Conservation (phyloP, 1,284 basidiomycete genomes). For the Ganoderma lucidum region DNA sequence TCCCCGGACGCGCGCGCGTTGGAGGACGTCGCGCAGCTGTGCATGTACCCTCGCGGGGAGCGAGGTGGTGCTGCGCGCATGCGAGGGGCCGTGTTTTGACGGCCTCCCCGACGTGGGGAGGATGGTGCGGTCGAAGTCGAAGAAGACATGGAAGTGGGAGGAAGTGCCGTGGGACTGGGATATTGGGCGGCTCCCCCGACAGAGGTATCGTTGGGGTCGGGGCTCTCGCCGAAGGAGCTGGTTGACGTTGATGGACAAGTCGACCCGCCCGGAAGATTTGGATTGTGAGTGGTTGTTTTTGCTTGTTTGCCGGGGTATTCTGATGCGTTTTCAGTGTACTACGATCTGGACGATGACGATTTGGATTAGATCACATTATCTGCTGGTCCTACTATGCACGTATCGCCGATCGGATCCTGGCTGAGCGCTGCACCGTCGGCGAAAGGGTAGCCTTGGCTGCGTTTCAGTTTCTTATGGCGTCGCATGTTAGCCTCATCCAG, state of each 20-base stretch:
- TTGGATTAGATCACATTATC: not conserved
- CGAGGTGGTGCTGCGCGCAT: slow-evolving; percentile 10
- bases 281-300: not conserved
- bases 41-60: slow-evolving; percentile 4
- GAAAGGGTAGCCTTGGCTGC: no score
- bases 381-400: no score
- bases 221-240: not conserved
- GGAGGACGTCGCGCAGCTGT: slow-evolving; percentile 17
- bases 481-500: no score
- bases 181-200: not conserved
- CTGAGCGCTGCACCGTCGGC: no score
- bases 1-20: slow-evolving; percentile 10
- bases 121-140: not conserved
- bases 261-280: not conserved
- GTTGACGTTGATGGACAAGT: not conserved
- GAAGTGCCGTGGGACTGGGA: not conserved
- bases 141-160: slow-evolving; percentile 12
- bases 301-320: not conserved
- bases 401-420: no score
- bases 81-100: not conserved
- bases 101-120: not conserved
- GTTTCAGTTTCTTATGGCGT: no score
- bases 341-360: not conserved
- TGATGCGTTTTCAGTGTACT: not conserved
- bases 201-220: not conserved